Base-by-base conservation (phyloP, 352 stramenopile genomes). In the Globisporangium viniferum region DNA sequence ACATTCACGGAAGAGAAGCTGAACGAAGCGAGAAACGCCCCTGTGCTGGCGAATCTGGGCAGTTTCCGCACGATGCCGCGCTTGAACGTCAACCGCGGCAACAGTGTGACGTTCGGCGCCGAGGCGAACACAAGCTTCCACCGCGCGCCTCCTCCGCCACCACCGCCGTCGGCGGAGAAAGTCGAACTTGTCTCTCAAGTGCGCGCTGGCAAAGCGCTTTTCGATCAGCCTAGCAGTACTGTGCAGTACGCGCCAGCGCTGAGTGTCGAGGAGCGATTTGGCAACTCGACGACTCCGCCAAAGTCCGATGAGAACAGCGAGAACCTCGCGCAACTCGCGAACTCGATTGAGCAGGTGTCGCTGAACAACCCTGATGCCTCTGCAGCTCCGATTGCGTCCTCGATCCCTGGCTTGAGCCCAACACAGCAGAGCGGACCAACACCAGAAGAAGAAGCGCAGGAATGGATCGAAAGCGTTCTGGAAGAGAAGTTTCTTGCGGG, bases 401-500 rank as follows among this genome's bases (percentile, higher is more conserved):
- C 73, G 20, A 72, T 81, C 41, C 67, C 75, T 33, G 81, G 77
- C 0, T 63, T 91, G 29, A 88, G 74, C 44, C 59, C 73, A 31
- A 74, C 72, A 31, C 69, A 68, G 20, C 68, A 22, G 7, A 54
- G 48, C 12, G 77, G 72, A 6, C 78, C 71, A 1, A 86, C 77
- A 6, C 57, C 78, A 12, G 78, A 92, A 64, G 77, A 90, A 56
- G 84, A 94, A 53, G 86, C 84, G 1, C 82, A 93, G 64, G 59
- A 77, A 41, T 96, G 88, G 88, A 93, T 96, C 65, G 86, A 94
- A 69, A 74, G 71, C 0, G 80, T 96, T 22, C 65, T 91, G 35
- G 75, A 81, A 31, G 84, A 93, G 49, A 88, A 87, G 49, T 89
- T 94, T 60, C 68, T 89, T 56, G 57, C 78, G 4, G 81, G 69